Conservation (phyloP, 768 basidiomycete species). For the Hydnomerulius pinastri region DNA sequence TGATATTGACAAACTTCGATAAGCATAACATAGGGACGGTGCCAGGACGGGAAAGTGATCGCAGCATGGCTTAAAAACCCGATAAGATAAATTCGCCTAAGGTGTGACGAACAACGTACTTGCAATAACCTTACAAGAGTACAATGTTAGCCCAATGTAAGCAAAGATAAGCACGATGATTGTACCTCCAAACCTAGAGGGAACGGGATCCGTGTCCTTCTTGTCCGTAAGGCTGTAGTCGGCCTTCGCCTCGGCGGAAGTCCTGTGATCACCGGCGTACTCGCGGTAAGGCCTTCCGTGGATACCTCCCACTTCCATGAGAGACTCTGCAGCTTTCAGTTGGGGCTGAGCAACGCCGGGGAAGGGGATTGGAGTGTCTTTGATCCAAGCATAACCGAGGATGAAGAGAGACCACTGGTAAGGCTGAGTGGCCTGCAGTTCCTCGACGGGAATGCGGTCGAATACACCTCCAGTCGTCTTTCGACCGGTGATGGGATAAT, state of each 20-base stretch:
- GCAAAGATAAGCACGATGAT: neutral
- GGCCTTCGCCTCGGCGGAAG: slow-evolving; percentile 8
- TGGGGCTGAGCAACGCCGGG: slow-evolving; percentile 17
- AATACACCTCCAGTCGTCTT: slow-evolving; percentile 13
- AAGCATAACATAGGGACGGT: slow-evolving; percentile 30
- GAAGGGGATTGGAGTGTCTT: slow-evolving; percentile 11
- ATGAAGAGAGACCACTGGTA: slow-evolving; percentile 30
- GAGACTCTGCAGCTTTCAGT: slow-evolving; percentile 3
- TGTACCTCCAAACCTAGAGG: slow-evolving; percentile 29
- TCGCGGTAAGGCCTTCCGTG: slow-evolving; percentile 28
- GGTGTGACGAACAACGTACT: slow-evolving; percentile 15
- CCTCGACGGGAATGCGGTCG: slow-evolving; percentile 25
- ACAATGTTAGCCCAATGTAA: neutral
- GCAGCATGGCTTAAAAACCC: slow-evolving; percentile 17
- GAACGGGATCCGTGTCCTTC: slow-evolving; percentile 27
- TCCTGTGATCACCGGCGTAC: slow-evolving; percentile 24
- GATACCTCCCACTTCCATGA: slow-evolving; percentile 25
- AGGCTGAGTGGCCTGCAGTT: slow-evolving; percentile 17
- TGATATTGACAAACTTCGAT: slow-evolving; percentile 18
- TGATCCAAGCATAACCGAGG: slow-evolving; percentile 20
- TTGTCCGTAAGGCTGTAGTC: slow-evolving; percentile 21
- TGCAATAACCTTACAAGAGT: slow-evolving; percentile 27
- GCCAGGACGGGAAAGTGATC: slow-evolving; percentile 26
- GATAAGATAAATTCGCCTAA: neutral
- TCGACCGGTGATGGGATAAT: slow-evolving; percentile 24